Conservation (phyloP, 176 grass and related monocot species). For the Puccinellia tenuiflora region DNA sequence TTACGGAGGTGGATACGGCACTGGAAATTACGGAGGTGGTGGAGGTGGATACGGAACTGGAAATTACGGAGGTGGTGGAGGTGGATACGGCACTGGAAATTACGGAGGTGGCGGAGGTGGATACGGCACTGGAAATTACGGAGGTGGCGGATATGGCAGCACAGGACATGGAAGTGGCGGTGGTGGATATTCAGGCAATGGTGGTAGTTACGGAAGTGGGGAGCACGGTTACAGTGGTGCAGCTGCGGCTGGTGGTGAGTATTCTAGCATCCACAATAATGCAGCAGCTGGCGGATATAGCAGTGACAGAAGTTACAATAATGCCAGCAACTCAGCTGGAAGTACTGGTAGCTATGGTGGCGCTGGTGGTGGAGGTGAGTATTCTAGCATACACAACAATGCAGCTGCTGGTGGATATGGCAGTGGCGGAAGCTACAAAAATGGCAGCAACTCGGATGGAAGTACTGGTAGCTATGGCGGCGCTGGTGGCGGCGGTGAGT, state of each 20-base stretch:
- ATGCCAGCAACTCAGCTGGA: not conserved
- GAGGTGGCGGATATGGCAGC: conserved; percentile 13
- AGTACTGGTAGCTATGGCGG: not conserved
- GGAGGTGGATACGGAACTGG: no score
- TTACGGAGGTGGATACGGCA: no score
- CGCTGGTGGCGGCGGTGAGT: not conserved
- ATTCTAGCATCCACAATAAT: conserved; percentile 7
- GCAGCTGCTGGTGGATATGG: conserved; percentile 21
- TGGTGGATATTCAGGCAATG: conserved; percentile 5
- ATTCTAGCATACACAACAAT: conserved; percentile 2
- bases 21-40: no score
- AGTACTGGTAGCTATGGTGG: conserved; percentile 7
- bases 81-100: no score
- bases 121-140: conserved; percentile 18
- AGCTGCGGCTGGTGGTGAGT: not conserved
- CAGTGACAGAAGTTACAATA: conserved; percentile 5
- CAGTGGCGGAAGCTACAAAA: not conserved
- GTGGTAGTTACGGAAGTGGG: not conserved
- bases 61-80: no score
- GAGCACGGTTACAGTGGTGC: not conserved
- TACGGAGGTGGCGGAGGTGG: no score
- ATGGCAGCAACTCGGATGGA: not conserved
- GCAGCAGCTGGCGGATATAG: not conserved
- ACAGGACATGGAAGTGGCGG: conserved; percentile 8
- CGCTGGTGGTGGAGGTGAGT: not conserved